Base-by-base conservation (phyloP, 768 basidiomycete species). In the Favolaschia claudopus region DNA sequence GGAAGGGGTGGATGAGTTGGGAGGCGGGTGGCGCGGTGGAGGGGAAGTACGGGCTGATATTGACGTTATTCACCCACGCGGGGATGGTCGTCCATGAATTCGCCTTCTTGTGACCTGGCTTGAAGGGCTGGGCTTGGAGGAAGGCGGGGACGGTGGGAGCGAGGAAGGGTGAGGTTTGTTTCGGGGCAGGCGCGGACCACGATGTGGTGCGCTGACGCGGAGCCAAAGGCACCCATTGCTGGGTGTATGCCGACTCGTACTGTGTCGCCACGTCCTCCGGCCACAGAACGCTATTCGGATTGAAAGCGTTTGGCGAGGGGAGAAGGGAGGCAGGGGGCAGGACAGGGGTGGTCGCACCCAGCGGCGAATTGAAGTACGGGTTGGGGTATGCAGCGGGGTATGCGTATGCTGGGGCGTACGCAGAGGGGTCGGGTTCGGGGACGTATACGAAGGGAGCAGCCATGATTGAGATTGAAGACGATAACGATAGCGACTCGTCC, bases 401-500 rank as follows among this genome's bases (percentile, higher is more conserved):
- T 1, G 40, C n/a, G n/a, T n/a, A n/a, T n/a, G n/a, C n/a, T n/a
- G n/a, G n/a, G n/a, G n/a, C n/a, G n/a, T n/a, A n/a, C 7, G 50
- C 29, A 13, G 58, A 48, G 22, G 24, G 6, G 7, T 53, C 42
- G 0, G 47, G 47, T 37, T 63, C 57, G 7, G 57, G 57, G 28
- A 63, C 52, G 37, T 24, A 63, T 31, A 63, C 31, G 36, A 63
- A 63, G 12, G 62, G 62, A 8, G 52, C 28, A 10, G 62, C 53
- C 62, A 63, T 63, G 32, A 20, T 17, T 14, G 13, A 40, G 22
- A 6, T 36, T 24, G 17, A 25, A 7, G 7, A 28, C 32, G 42
- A 17, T 38, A 29, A 7, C 29, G n/a, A 7, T 25, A 2, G 20
- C 14, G n/a, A 5, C 12, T 3, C 9, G 22, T 9, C 19, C 7